Percentiles rank a stretch among this genome's conserved stretches.
phyloP scores from a whole-genome alignment of 2,329 filamentous ascomycete species.

The Trichophyton mentagrophytes region DNA sequence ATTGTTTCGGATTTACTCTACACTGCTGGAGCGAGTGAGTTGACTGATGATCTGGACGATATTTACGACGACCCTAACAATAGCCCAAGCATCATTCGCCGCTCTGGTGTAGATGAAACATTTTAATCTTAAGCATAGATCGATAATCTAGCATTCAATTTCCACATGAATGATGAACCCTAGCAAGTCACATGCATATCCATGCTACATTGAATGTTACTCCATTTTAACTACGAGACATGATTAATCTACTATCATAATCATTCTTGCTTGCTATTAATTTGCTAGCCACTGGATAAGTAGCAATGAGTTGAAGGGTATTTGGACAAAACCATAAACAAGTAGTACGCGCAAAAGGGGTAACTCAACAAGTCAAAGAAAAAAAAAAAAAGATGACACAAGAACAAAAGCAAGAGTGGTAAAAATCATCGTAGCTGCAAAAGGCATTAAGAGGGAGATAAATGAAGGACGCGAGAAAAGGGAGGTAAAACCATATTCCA shows the following conservation, averaged over 20 bases:
- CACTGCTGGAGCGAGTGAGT: slow-evolving; percentile 27
- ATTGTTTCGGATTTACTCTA: slow-evolving; percentile 38
- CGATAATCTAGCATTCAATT: not conserved
- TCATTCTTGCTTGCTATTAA: not conserved
- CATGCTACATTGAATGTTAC: not conserved
- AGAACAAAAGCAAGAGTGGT: not conserved
- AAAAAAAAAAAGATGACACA: not conserved
- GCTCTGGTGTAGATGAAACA: slow-evolving; percentile 32
- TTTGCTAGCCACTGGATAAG: not conserved
- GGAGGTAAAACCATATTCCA: not conserved
- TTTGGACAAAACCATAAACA: not conserved
- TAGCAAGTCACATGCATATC: too few relatives aligned
- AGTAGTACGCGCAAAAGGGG: not conserved
- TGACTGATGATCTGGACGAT: slow-evolving; percentile 19
- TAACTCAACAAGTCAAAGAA: not conserved
- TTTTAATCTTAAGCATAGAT: slow-evolving; percentile 23
- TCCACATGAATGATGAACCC: not conserved
- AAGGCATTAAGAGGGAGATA: not conserved
- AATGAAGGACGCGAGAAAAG: not conserved
- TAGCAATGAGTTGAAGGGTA: not conserved
- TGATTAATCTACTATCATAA: not conserved
- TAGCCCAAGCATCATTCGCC: slow-evolving; percentile 35
- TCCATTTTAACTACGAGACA: not conserved
- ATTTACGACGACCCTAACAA: slow-evolving; percentile 26
- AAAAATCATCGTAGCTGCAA: not conserved